Percentiles rank a stretch among this genome's conserved stretches.
These are phyloP conservation scores for Rhizoclosmatium sp. DNA, from an alignment of 192 early-diverging fungal species.

Conservation along the genomic window DNA sequence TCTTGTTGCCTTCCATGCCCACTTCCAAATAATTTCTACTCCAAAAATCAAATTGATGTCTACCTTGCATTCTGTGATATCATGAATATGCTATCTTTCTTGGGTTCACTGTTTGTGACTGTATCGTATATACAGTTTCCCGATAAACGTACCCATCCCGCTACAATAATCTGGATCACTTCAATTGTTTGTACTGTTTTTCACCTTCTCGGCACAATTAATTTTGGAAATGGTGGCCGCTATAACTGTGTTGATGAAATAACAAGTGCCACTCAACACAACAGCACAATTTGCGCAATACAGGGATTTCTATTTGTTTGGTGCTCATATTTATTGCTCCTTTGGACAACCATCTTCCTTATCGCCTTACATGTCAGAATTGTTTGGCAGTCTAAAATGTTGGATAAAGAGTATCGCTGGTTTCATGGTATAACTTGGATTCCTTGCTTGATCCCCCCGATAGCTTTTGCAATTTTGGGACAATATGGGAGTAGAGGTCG, in stretches of 20 bases:
- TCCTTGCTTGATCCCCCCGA: neutral
- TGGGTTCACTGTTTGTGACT: neutral
- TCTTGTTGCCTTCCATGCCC: conserved; percentile 6
- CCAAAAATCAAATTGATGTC: neutral
- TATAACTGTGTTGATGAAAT: conserved; percentile 2
- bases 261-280: neutral
- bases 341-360: neutral
- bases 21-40: neutral
- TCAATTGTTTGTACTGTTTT: neutral
- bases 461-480: neutral
- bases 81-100: neutral
- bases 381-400: neutral
- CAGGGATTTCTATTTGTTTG: neutral
- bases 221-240: neutral
- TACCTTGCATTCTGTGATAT: neutral
- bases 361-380: neutral
- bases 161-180: neutral
- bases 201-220: neutral
- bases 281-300: neutral
- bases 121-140: neutral
- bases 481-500: neutral
- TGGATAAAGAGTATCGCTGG: neutral
- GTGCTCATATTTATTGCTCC: neutral
- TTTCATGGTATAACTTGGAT: neutral
- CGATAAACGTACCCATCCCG: neutral